These are phyloP conservation scores for Domatiomyces catenatus DNA, from an alignment of 2,329 filamentous ascomycete species.

Conservation along the genomic window DNA sequence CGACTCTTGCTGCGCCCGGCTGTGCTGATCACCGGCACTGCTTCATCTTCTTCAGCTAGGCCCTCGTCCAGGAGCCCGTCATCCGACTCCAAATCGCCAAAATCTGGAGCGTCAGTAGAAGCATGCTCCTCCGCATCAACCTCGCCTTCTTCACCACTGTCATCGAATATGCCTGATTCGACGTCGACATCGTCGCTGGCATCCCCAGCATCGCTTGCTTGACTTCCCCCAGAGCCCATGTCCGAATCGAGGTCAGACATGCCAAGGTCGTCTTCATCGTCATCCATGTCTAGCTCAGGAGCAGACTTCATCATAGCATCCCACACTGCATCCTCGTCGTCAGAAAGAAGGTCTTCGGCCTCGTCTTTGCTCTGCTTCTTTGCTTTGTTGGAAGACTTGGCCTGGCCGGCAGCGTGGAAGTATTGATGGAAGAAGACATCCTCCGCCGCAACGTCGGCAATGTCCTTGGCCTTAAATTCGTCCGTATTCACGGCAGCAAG, in stretches of 20 bases:
- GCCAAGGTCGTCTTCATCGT: conserved; percentile 44
- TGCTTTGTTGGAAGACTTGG: conserved; percentile 41
- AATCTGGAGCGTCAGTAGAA: conserved; percentile 3
- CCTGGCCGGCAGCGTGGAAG: conserved; percentile 62
- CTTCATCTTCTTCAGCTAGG: conserved; percentile 28
- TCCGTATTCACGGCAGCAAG: conserved; percentile 59
- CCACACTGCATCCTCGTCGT: conserved; percentile 72
- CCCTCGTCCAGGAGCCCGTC: conserved; percentile 25
- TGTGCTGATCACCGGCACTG: conserved; percentile 20
- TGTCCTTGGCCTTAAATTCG: conserved; percentile 79
- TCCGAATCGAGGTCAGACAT: conserved; percentile 40
- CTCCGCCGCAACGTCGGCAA: conserved; percentile 73
- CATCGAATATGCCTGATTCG: conserved; percentile 20
- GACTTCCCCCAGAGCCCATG: conserved; percentile 22
- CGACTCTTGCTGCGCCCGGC: conserved; percentile 21
- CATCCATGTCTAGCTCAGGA: conserved; percentile 57
- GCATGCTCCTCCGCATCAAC: conserved; percentile 34
- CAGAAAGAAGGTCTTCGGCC: conserved; percentile 36
- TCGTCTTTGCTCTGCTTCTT: conserved; percentile 27
- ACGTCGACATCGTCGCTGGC: conserved; percentile 26
- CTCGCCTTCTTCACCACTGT: conserved; percentile 39
- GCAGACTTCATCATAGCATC: conserved; percentile 70
- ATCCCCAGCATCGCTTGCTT: conserved; percentile 31
- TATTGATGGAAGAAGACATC: conserved; percentile 98
- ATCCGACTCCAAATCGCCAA: conserved; percentile 7